Base-by-base conservation (phyloP, 2,329 filamentous ascomycete species). In the Fulvia fulva region DNA sequence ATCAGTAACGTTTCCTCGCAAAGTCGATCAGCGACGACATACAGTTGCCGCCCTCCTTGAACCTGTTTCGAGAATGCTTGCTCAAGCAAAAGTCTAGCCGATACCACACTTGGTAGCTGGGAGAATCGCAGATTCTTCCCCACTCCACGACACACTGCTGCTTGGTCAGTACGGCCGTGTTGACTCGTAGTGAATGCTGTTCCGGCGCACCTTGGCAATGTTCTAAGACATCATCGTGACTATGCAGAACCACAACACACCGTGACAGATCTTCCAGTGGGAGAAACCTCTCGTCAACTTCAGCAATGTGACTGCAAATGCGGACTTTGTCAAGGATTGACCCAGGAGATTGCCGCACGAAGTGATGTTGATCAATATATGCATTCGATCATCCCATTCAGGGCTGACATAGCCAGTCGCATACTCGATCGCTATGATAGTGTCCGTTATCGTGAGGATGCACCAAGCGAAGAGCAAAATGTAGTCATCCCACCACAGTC, bases 31-130 rank as follows among this genome's bases (percentile, higher is more conserved):
- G 56, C 16, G 2, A 41, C 41, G 19, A 63, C 78, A 68, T 58
- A 80, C 78, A 73, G 60, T 82, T 81, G 32, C 80, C 80, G 8
- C 77, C 78, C 55, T 79, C 76, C 59, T 82, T 82, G 63, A 81
- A 80, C 37, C 76, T 65, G 11, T 76, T 62, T 3, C 75, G 72
- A 25, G 77, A 76, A 2, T 63, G 65, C 53, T 68, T 67, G 11
- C 71, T 64, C 12, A 82, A 58, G 56, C 78, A 80, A 52, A 81
- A 75, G 56, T 80, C 71, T 12, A 81, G 67, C 16, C 79, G 71
- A 53, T 79, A 82, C 71, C 71, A 79, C n/a, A 76, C 72, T 16
- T 81, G 69, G 63, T 81, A 80, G 51, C 70, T 71, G 0, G 62
- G 32, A 37, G 76, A 74, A 51, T 69, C 73, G 65, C 76, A 81